Evolutionary conservation across 345 rosid genomes (phyloP).

Genomic region (Populus davidiana): DNA sequence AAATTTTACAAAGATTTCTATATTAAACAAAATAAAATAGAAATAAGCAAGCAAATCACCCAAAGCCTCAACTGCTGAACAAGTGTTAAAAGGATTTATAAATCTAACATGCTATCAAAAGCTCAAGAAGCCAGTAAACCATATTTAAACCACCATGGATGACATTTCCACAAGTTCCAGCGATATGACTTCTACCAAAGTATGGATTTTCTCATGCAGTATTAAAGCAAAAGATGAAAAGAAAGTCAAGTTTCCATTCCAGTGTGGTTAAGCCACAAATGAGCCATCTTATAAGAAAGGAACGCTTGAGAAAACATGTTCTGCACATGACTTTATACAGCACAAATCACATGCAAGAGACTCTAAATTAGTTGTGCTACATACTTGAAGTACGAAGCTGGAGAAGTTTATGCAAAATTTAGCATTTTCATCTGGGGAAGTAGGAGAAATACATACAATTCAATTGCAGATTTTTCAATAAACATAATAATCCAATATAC

Average conservation of each 20-base stretch:
- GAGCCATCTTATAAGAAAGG: neutral
- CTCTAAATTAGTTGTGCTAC: neutral
- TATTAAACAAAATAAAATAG: neutral
- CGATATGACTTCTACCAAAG: neutral
- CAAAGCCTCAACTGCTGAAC: neutral
- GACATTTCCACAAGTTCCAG: neutral
- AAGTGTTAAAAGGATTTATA: neutral
- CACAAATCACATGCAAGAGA: neutral
- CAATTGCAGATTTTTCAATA: conserved; percentile 5
- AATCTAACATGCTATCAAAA: neutral
- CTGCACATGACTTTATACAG: neutral
- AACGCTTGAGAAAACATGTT: neutral
- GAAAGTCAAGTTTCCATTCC: neutral
- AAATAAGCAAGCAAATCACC: neutral
- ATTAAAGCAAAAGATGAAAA: neutral
- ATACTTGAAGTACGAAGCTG: neutral
- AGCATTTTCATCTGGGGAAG: neutral
- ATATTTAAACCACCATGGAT: neutral
- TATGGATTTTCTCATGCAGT: conserved; percentile 1
- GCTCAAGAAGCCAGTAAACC: neutral
- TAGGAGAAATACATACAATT: neutral
- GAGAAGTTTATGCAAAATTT: neutral
- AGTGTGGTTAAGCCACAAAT: neutral
- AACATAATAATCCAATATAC: conserved; percentile 26
- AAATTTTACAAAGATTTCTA: neutral